Evolutionary conservation across 352 stramenopile genomes (phyloP).

Genomic region (Globisporangium camurandrum): DNA sequence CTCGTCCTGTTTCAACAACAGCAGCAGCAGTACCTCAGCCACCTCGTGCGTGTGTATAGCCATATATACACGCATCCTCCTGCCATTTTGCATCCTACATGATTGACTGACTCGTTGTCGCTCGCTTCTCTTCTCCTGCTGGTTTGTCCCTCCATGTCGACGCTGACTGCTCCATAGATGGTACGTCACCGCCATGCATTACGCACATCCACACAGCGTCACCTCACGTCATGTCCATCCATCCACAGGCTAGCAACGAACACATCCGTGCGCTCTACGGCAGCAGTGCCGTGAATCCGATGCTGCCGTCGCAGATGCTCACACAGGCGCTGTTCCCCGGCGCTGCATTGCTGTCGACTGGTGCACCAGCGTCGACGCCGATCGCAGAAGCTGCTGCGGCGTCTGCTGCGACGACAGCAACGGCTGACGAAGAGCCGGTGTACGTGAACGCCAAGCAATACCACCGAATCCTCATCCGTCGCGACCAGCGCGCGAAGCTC

Average conservation of each 20-base stretch:
- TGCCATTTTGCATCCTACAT: no score
- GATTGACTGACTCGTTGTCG: no score
- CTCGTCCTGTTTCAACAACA: slow-evolving; percentile 53
- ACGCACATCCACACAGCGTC: no score
- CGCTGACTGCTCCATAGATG: neutral
- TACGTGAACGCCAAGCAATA: slow-evolving; percentile 91
- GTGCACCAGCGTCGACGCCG: neutral
- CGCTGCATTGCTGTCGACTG: slow-evolving; percentile 20
- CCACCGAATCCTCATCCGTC: slow-evolving; percentile 84
- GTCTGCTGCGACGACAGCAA: slow-evolving; percentile 29
- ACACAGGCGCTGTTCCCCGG: slow-evolving; percentile 53
- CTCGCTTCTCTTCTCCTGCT: no score
- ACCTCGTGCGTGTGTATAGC: slow-evolving; percentile 19
- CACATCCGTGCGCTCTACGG: slow-evolving; percentile 79
- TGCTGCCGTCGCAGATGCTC: slow-evolving; percentile 77
- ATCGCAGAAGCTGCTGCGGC: neutral
- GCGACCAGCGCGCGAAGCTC: slow-evolving; percentile 81
- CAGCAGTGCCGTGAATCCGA: slow-evolving; percentile 63
- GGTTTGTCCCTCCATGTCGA: neutral
- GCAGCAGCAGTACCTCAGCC: slow-evolving; percentile 51
- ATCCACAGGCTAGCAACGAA: slow-evolving; percentile 72
- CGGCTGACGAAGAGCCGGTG: slow-evolving; percentile 79
- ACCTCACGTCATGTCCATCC: no score
- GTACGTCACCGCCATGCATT: neutral
- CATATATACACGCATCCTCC: no score